Conservation (phyloP, 192 early-diverging fungal species). For the Umbelopsis ramanniana region DNA sequence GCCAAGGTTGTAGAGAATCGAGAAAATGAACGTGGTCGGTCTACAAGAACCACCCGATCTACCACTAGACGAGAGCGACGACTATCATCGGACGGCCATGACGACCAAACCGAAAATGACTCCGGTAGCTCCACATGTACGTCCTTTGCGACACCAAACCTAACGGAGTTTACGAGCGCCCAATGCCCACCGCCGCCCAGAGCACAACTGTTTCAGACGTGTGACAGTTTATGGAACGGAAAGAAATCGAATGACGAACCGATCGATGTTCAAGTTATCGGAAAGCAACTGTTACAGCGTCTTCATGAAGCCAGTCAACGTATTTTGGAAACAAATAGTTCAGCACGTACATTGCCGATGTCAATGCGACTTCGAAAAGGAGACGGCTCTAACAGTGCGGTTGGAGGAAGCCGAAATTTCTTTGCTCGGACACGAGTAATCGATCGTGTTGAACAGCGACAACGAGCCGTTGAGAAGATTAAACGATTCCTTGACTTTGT, state of each 20-base stretch:
- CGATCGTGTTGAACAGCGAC: constrained; percentile 11
- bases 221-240: constrained; percentile 12
- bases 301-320: constrained; percentile 16
- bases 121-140: constrained; percentile 2
- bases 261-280: background rate
- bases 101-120: background rate
- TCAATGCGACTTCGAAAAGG: constrained; percentile 18
- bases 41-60: constrained; percentile 13
- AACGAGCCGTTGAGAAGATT: constrained; percentile 14
- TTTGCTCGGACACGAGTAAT: constrained; percentile 7
- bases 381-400: background rate
- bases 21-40: background rate
- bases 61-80: constrained; percentile 3
- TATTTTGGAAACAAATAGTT: constrained; percentile 11
- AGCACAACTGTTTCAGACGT: constrained; percentile 19
- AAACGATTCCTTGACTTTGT: constrained; percentile 16
- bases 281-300: background rate
- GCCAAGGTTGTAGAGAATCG: constrained; percentile 18
- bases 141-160: constrained; percentile 21
- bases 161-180: constrained; percentile 17
- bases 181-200: constrained; percentile 12
- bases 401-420: constrained; percentile 6
- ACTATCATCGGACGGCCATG: background rate
- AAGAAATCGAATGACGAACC: background rate
- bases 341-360: constrained; percentile 17